Base-by-base conservation (phyloP, 148 eudicot genomes). In the Spergularia bocconei region DNA sequence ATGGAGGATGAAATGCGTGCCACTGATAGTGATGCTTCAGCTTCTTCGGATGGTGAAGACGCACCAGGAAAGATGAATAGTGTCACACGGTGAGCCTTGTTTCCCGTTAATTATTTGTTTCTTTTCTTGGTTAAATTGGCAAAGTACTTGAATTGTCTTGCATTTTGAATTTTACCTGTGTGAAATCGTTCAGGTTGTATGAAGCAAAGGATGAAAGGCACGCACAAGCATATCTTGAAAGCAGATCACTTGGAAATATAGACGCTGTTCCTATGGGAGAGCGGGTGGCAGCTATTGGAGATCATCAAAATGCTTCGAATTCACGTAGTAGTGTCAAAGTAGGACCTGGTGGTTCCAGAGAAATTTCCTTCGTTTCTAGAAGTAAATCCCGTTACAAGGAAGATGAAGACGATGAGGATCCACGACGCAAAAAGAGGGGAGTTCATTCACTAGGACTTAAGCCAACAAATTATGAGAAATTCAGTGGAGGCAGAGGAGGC, bases 141-240 rank as follows among this genome's bases (percentile, higher is more conserved):
- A 19, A n/a, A 19, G 29, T 20, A 59, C 25, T 29, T 59, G 12
- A 19, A 21, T 20, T 7, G 21, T 23, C 1, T 59, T 9, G 21
- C 67, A 63, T 36, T 29, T 41, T 10, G 0, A 41, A 66, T 20
- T 21, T 67, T 14, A 44, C 3, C 56, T 48, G 2, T 54, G 38
- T 68, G 29, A 51, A 51, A 58, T 50, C 21, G 4, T 54, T 67
- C 82, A 95, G 99, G 81, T 78, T 95, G 76, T 86, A 84, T 75
- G 97, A 89, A 87, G 97, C 86, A 16, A 95, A 95, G 87, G 97
- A 95, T 57, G 96, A 88, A 60, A 82, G 94, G 48, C 99, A 95
- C 25, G 99, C 99, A 60, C 91, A 95, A 72, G 96, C 97, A 13
- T 95, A 84, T 86, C 79, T 70, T 60, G 89, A 88, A 50, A 59